These are phyloP conservation scores for Anisogramma anomala DNA, from an alignment of 2,329 filamentous ascomycete genomes.

Conservation along the genomic window DNA sequence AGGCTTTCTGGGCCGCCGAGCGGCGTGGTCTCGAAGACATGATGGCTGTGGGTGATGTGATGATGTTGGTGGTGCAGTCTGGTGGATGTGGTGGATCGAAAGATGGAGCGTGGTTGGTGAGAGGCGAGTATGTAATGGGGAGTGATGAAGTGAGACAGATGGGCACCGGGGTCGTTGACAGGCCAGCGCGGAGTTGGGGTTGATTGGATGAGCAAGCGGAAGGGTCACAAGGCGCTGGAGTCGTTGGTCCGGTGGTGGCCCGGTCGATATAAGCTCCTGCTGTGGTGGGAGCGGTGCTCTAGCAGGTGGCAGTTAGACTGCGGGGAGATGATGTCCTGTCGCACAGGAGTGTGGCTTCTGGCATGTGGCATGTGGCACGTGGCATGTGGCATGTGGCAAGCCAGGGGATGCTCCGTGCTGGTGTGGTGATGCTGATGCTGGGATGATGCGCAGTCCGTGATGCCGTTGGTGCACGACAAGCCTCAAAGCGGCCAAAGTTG, in stretches of 20 bases:
- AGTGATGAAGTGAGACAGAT: too few relatives aligned
- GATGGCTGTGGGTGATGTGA: background rate
- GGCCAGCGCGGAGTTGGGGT: conserved; percentile 3
- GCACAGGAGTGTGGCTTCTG: too few relatives aligned
- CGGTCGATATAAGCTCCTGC: too few relatives aligned
- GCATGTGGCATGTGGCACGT: too few relatives aligned
- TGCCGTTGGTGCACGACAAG: conserved; percentile 2
- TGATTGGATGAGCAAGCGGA: conserved; percentile 11
- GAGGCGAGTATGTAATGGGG: too few relatives aligned
- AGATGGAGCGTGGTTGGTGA: background rate
- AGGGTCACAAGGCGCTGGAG: conserved; percentile 11
- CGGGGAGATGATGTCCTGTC: too few relatives aligned
- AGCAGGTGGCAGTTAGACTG: too few relatives aligned
- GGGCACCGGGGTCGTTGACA: conserved; percentile 5
- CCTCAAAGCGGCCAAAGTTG: background rate
- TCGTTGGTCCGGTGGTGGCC: too few relatives aligned
- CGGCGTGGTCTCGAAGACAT: conserved; percentile 40
- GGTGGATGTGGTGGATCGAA: background rate
- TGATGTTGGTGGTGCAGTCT: background rate
- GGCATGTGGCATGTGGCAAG: conserved; percentile 4
- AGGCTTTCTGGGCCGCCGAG: conserved; percentile 35
- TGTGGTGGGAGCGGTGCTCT: too few relatives aligned
- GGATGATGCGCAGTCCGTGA: background rate
- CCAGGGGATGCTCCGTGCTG: background rate
- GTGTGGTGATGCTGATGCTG: conserved; percentile 5